Base-by-base conservation (phyloP, 345 rosid genomes). In the Rubroshorea leprosula region DNA sequence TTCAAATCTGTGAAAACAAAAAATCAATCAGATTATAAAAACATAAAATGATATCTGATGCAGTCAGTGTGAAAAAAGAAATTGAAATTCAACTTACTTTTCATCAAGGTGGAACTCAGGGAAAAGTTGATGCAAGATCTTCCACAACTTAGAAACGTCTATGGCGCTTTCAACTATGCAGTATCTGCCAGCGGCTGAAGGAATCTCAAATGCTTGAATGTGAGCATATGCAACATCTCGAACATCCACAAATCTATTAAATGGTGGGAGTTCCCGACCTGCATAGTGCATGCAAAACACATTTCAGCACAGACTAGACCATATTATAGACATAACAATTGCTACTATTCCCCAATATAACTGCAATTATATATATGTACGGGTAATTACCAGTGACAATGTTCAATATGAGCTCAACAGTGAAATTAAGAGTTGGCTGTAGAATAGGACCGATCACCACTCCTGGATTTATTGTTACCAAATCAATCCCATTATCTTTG, bases 201-300 rank as follows among this genome's bases (percentile, higher is more conserved):
- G 67, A 26, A 59, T 8, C 67, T 85, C 82, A 46, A 72, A 64
- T 5, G 84, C 87, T 76, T 55, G 74, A 27, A 85, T 63, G 67
- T 82, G 91, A 0, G 78, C 85, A 54, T 67, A 41, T n/a, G 79
- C 87, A 15, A 79, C 75, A 52, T 85, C 77, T 66, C 78, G 79
- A 26, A 74, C 79, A 47, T 82, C 72, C 3, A n/a, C 47, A 5
- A n/a, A 44, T 1, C 11, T 14, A n/a, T 44, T n/a, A 2, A 5
- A 44, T 9, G n/a, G 47, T 10, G 16, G 6, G 0, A 2, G n/a
- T 16, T 17, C 74, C 82, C 66, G 66, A 20, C 77, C 82, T 68
- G 68, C 41, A n/a, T n/a, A n/a, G n/a, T n/a, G n/a, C n/a, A 29
- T 22, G 26, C 5, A 2, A 57, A 22, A 21, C 14, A 54, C 39